Conservation (phyloP, 2,329 filamentous ascomycete species). For the Fusarium sp. region DNA sequence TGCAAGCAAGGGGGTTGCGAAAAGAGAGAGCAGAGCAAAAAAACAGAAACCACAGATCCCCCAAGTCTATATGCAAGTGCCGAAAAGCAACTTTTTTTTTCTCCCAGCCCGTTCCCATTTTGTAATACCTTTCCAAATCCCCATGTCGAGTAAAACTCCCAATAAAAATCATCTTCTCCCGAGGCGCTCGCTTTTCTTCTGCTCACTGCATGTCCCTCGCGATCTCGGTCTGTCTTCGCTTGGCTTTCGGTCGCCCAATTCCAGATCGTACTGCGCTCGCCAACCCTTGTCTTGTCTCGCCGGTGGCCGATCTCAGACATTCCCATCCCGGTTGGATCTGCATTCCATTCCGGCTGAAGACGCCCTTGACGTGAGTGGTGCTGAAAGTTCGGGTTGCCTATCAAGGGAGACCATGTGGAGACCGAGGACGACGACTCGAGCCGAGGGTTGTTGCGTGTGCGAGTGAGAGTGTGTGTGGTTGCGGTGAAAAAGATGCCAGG, state of each 20-base stretch:
- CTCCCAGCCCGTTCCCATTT: conserved; percentile 41
- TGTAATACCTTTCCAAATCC: conserved; percentile 39
- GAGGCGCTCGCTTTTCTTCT: conserved; percentile 23
- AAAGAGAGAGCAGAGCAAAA: conserved; percentile 15
- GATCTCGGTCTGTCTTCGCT: conserved; percentile 13
- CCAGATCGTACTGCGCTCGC: conserved; percentile 11
- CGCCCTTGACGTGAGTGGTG: conserved; percentile 38
- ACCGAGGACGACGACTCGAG: conserved; percentile 1
- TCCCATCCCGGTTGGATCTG: conserved; percentile 43
- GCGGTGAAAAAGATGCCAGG: conserved; percentile 9
- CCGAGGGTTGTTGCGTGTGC: conserved; percentile 10
- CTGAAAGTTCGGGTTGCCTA: conserved; percentile 16
- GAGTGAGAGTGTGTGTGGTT: neutral
- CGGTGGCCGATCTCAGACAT: conserved; percentile 47
- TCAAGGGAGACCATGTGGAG: conserved; percentile 22
- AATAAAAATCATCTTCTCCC: conserved; percentile 12
- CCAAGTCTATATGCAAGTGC: conserved; percentile 46
- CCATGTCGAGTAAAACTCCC: conserved; percentile 30
- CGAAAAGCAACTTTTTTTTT: conserved; percentile 41
- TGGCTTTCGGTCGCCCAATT: conserved; percentile 16
- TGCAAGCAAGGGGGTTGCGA: conserved; percentile 32
- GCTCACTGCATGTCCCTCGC: conserved; percentile 1
- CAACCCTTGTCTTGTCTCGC: conserved; percentile 20
- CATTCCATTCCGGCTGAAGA: conserved; percentile 43
- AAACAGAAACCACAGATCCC: conserved; percentile 22